Evolutionary conservation across 352 stramenopile genomes (phyloP), one percentile per base, ranked within the genome.

Genomic region (Phytophthora sp.): DNA sequence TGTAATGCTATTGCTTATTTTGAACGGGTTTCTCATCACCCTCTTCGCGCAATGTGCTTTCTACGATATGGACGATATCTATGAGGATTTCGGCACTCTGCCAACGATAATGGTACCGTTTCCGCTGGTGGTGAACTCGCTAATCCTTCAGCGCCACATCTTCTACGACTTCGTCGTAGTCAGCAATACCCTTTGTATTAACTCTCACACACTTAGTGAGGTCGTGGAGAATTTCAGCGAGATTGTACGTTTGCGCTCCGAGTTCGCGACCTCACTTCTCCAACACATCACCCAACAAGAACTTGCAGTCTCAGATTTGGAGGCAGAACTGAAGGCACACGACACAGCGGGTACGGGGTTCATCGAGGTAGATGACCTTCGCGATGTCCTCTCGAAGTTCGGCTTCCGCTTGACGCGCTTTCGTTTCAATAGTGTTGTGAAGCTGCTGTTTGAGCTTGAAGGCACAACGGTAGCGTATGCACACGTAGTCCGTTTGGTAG

Each of bases 1-100:
- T 5, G 69, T 91, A 42, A 85, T 88, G 59, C 27, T 76, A 1
- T 37, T 88, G 13, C 54, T 91, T 4, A 79, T 89, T 45, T 60
- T 88, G n/a, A 91, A 91, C 31, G 82, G 71, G 0, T 77, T 91
- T 46, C 85, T 85, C 68, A 44, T 76, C 31, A 83, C 80, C 11
- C 69, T 89, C 7, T 71, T 89, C 24, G 59, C 74, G 15, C 76
- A 89, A 54, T 89, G 79, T 17, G 62, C 86, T 0, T 41, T 88
- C 23, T 87, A 88, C 58, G 63, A 72, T 15, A 27, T 72, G 49
- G 57, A 72, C 31, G 63, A 72, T 2, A 64, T 72, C 21, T 68
- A 72, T 37, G 63, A 68, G 38, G 62, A 84, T 35, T 66, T 87
- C 2, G 48, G 68, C 17, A 27, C 66, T 2, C 44, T 79, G 3